A percentile compares a stretch with the other conserved stretches of the same genome.
phyloP scores from a whole-genome alignment of 176 grass and related monocot species.

The Hyparrhenia diplandra region DNA sequence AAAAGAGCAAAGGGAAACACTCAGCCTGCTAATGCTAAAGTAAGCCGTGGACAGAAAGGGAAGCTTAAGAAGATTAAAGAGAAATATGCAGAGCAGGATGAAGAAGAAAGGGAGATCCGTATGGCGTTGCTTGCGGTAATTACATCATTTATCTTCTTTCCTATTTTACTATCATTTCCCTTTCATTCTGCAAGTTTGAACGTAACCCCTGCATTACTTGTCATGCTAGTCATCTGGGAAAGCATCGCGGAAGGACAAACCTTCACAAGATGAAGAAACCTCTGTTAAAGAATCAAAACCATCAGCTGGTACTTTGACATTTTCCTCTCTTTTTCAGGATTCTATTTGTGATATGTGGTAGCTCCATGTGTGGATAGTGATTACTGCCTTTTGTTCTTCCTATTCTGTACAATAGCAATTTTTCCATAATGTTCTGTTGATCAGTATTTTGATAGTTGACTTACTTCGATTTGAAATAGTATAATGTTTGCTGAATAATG shows the following conservation, averaged over 20 bases:
- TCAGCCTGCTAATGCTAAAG: constrained; percentile 50
- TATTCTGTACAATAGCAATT: background rate
- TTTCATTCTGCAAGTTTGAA: constrained; percentile 15
- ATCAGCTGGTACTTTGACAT: constrained; percentile 40
- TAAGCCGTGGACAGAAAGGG: constrained; percentile 75
- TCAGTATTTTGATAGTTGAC: background rate
- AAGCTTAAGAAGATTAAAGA: constrained; percentile 99
- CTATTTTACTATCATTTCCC: background rate
- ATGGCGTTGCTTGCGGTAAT: constrained; percentile 95
- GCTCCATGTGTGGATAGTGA: background rate
- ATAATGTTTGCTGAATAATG: background rate
- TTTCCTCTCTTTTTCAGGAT: constrained; percentile 17
- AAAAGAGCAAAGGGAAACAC: constrained; percentile 20
- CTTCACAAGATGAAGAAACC: constrained; percentile 40
- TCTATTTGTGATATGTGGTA: background rate
- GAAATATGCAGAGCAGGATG: constrained; percentile 94
- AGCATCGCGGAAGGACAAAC: constrained; percentile 70
- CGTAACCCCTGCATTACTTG: background rate
- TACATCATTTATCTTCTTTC: constrained; percentile 18
- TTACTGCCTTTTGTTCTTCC: background rate
- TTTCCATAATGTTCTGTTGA: background rate
- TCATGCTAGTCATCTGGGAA: constrained; percentile 75
- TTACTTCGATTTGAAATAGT: background rate
- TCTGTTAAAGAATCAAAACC: constrained; percentile 42
- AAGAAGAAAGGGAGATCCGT: constrained; percentile 89